Percentiles rank a stretch among this genome's conserved stretches.
Evolutionary conservation across 768 basidiomycete genomes (phyloP).

Genomic region (Sutorius australiensis): DNA sequence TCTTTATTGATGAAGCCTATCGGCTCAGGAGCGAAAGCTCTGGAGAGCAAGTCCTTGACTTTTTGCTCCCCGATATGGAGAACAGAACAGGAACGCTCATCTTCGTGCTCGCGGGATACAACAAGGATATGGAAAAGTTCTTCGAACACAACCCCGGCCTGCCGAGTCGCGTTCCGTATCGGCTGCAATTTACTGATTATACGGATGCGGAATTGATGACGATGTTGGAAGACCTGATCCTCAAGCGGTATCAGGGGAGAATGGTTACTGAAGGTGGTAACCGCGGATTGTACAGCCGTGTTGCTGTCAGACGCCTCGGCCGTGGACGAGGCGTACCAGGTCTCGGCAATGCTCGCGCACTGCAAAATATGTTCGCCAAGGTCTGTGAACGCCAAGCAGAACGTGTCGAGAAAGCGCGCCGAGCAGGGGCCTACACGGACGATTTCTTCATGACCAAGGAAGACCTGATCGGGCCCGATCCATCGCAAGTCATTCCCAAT

Average conservation of each 20-base stretch:
- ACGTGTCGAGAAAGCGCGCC: slow-evolving; percentile 42
- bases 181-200: slow-evolving; percentile 59
- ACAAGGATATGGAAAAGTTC: slow-evolving; percentile 70
- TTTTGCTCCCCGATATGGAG: slow-evolving; percentile 72
- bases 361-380: slow-evolving; percentile 46
- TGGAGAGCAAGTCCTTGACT: slow-evolving; percentile 62
- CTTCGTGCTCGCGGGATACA: slow-evolving; percentile 70
- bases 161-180: slow-evolving; percentile 62
- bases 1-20: slow-evolving; percentile 74
- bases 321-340: slow-evolving; percentile 36
- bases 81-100: slow-evolving; percentile 60
- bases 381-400: slow-evolving; percentile 52
- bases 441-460: slow-evolving; percentile 50
- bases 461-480: slow-evolving; percentile 66
- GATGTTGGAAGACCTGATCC: slow-evolving; percentile 50
- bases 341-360: slow-evolving; percentile 65
- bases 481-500: slow-evolving; percentile 42
- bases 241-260: slow-evolving; percentile 42
- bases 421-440: slow-evolving; percentile 37
- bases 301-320: slow-evolving; percentile 15
- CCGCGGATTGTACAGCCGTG: slow-evolving; percentile 49
- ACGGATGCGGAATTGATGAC: slow-evolving; percentile 49
- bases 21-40: slow-evolving; percentile 48
- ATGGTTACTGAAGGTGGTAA: slow-evolving; percentile 57
- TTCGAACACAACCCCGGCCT: slow-evolving; percentile 75